phyloP scores from a whole-genome alignment of 768 basidiomycete species.

The Hygrophorus russula region DNA sequence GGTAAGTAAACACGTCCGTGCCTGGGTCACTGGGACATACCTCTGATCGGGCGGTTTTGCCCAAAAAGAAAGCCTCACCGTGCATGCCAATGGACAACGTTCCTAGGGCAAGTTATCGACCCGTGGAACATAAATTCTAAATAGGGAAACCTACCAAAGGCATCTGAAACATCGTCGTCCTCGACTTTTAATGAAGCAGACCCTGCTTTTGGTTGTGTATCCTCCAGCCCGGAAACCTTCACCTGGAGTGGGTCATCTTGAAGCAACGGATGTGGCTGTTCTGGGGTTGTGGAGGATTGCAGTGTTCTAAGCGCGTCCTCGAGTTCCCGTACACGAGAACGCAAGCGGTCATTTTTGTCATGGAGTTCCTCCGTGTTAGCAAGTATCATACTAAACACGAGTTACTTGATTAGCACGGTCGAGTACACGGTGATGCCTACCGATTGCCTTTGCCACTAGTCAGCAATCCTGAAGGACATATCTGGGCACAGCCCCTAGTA shows the following conservation, averaged over 20 bases:
- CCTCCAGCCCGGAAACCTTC: constrained; percentile 13
- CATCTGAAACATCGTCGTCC: constrained; percentile 30
- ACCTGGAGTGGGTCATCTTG: constrained; percentile 18
- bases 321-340: constrained; percentile 45
- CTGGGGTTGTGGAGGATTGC: constrained; percentile 32
- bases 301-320: constrained; percentile 45
- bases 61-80: constrained; percentile 47
- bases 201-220: neutral
- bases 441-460: constrained; percentile 53
- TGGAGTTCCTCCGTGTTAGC: constrained; percentile 66
- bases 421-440: constrained; percentile 14
- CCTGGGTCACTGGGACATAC: constrained; percentile 21
- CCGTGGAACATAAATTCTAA: neutral
- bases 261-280: constrained; percentile 40
- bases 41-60: constrained; percentile 59
- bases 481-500: constrained; percentile 11
- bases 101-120: constrained; percentile 21
- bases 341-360: constrained; percentile 45
- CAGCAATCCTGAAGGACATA: constrained; percentile 30
- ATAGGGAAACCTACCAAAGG: constrained; percentile 27
- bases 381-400: constrained; percentile 34
- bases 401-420: neutral
- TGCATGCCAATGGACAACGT: constrained; percentile 46
- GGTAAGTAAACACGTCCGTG: neutral
- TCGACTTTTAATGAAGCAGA: constrained; percentile 1